Base-by-base conservation (phyloP, 306 rosid species). In the Rosa persica region DNA sequence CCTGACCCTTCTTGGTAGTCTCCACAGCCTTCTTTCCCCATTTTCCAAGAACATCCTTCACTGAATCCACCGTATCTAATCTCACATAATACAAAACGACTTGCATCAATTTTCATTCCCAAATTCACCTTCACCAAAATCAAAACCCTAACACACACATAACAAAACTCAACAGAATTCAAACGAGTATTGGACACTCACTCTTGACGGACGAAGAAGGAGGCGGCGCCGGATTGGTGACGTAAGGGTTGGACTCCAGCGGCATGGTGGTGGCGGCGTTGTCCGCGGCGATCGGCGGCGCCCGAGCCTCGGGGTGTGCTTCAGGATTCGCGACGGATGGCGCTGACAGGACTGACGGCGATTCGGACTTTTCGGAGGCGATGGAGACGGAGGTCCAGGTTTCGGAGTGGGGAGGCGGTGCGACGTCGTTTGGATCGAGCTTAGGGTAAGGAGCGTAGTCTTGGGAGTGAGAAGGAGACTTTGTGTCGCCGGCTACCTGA, bases 21-120 rank as follows among this genome's bases (percentile, higher is more conserved):
- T 93, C 98, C 16, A 90, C 97, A 2, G 99, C 99, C 85, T 84
- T 96, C 89, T 96, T 96, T 6, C 99, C 93, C 97, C 97, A 93
- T 85, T 87, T 91, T 0, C 90, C 98, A 39, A 96, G 89, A 42
- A 80, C 97, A 77, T 70, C 98, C 67, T 93, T 96, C 86, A 93
- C 91, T 11, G 98, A 87, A 65, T 86, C 98, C 78, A 96, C 79
- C 87, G 85, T 84, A 75, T 83, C 98, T 96, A 85, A 73, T 38
- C 68, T 55, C 71, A 72, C 67, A 17, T 75, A 42, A 57, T n/a
- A 54, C 30, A 43, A 40, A 42, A 79, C 77, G 3, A 67, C 8
- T 55, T 8, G 8, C 76, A 75, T 67, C 71, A 54, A 11, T 34
- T 44, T 16, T 40, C 71, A 62, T 54, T 52, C 52, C 44, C 7